Evolutionary conservation across 345 rosid genomes (phyloP).

Genomic region (Citrus trifoliata): DNA sequence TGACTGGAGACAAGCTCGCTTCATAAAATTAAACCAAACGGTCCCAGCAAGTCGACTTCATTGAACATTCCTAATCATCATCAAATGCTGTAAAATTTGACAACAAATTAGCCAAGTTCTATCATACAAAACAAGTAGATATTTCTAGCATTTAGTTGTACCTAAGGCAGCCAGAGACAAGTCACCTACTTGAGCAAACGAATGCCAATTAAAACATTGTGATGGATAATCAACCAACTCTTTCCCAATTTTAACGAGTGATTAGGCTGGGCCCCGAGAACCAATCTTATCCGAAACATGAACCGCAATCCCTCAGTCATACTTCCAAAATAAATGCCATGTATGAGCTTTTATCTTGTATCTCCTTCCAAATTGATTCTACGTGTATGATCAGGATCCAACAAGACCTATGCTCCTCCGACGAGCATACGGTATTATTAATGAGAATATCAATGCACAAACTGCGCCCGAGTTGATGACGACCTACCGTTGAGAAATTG

Average conservation of each 20-base stretch:
- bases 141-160: no score
- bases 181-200: background rate
- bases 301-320: background rate
- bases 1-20: no score
- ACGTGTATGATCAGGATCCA: conserved; percentile 36
- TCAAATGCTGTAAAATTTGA: background rate
- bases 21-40: no score
- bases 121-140: no score
- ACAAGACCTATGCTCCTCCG: conserved; percentile 55
- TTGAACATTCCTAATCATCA: background rate
- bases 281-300: background rate
- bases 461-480: conserved; percentile 1
- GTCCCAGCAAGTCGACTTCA: no score
- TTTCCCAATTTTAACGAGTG: no score
- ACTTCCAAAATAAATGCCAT: background rate
- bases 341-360: background rate
- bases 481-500: no score
- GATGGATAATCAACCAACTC: no score
- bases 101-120: background rate
- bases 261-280: no score
- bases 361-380: background rate
- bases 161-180: background rate
- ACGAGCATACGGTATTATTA: conserved; percentile 49
- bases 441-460: conserved; percentile 39
- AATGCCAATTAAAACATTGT: no score